Percentiles rank a stretch among this genome's conserved stretches.
These are phyloP conservation scores for Fusarium agapanthi DNA, from an alignment of 2,329 filamentous ascomycete genomes.

Conservation along the genomic window DNA sequence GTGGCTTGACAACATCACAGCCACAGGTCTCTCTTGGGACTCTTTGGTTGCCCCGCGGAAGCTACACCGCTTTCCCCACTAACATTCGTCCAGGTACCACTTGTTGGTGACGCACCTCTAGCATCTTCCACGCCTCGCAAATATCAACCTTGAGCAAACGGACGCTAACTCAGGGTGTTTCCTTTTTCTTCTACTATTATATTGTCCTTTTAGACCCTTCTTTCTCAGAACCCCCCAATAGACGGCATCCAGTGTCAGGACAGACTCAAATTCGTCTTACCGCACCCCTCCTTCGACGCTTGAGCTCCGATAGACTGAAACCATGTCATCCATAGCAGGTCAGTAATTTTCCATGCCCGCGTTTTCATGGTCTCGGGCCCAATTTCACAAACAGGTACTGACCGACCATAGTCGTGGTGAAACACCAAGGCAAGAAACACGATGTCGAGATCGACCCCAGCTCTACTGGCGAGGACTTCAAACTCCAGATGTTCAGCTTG, in stretches of 20 bases:
- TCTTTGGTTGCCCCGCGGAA: conserved; percentile 17
- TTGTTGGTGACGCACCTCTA: conserved; percentile 45
- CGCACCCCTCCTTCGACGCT: neutral
- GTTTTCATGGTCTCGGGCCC: neutral
- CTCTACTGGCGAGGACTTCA: conserved; percentile 90
- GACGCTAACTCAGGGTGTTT: neutral
- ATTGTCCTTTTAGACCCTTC: neutral
- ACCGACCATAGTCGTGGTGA: conserved; percentile 76
- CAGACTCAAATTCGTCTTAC: neutral
- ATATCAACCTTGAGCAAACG: neutral
- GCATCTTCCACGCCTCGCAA: conserved; percentile 20
- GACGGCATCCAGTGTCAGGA: neutral
- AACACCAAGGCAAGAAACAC: conserved; percentile 95
- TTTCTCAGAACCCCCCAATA: neutral
- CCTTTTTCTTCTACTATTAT: neutral
- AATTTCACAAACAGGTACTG: conserved; percentile 13
- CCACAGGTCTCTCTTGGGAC: conserved; percentile 3
- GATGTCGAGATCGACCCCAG: conserved; percentile 89
- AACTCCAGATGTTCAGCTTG: conserved; percentile 92
- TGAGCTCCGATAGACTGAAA: conserved; percentile 37
- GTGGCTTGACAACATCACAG: conserved; percentile 17
- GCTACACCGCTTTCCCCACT: conserved; percentile 43
- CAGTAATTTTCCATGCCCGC: conserved; percentile 40
- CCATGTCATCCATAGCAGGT: conserved; percentile 67
- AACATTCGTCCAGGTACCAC: conserved; percentile 45